Percentiles rank a stretch among this genome's conserved stretches.
phyloP scores from a whole-genome alignment of 1,284 basidiomycete genomes.

The Rhodotorula sp. region DNA sequence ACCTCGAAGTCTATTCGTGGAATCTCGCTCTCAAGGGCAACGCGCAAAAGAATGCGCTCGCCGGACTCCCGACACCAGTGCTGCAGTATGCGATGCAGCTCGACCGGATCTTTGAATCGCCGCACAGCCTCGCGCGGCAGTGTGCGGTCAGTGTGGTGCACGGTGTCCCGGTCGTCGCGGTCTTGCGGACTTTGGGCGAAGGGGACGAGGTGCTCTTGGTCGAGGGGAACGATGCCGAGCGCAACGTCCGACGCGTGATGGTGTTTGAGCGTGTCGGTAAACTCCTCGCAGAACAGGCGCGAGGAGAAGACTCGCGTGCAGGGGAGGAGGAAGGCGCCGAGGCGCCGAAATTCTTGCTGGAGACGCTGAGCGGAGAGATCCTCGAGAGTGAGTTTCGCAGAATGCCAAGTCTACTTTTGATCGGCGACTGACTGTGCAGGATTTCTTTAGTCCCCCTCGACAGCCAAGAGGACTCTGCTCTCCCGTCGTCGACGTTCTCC shows the following conservation, averaged over 20 bases:
- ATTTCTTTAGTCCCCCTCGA: conserved; percentile 26
- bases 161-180: conserved; percentile 8
- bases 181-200: conserved; percentile 17
- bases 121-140: conserved; percentile 15
- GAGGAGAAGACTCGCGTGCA: conserved; percentile 9
- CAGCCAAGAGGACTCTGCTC: conserved; percentile 21
- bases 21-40: conserved; percentile 13
- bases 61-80: conserved; percentile 15
- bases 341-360: conserved; percentile 51
- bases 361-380: conserved; percentile 59
- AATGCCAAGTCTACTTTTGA: too few species aligned
- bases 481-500: conserved; percentile 46
- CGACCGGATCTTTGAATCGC: conserved; percentile 1
- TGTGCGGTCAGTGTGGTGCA: conserved; percentile 16
- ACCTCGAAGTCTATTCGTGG: conserved; percentile 60
- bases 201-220: conserved; percentile 32
- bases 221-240: background rate
- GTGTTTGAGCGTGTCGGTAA: conserved; percentile 52
- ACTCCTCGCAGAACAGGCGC: conserved; percentile 47
- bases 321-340: conserved; percentile 38
- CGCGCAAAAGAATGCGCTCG: conserved; percentile 17
- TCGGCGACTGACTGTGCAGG: background rate
- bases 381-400: conserved; percentile 54
- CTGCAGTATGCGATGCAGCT: conserved; percentile 4
- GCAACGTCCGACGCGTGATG: background rate